These are phyloP conservation scores for Saitozyma sp. DNA, from an alignment of 768 basidiomycete species.

Conservation along the genomic window DNA sequence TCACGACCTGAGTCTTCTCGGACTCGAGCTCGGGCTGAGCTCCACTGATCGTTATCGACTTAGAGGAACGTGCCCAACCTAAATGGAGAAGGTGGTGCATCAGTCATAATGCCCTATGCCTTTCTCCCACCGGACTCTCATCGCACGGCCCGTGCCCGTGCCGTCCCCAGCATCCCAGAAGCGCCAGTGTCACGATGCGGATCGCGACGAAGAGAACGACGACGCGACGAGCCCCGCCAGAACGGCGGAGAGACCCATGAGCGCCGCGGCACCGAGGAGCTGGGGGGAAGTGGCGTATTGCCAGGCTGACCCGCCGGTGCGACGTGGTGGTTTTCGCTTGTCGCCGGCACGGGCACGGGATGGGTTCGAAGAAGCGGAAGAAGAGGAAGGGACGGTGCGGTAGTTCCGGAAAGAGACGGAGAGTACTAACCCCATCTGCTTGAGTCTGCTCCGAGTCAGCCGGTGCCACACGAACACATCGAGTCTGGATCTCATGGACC, in stretches of 20 bases:
- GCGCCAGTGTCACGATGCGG: not conserved
- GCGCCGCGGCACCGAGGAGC: constrained; percentile 30
- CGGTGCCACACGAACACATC: not conserved
- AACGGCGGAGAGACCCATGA: constrained; percentile 43
- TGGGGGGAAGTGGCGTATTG: constrained; percentile 12
- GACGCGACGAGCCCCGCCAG: constrained; percentile 47
- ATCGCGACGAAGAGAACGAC: constrained; percentile 21
- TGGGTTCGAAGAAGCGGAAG: constrained; percentile 13
- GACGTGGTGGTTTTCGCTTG: constrained; percentile 4
- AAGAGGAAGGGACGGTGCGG: constrained; percentile 7
- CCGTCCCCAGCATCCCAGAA: not conserved
- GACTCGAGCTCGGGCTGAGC: not conserved
- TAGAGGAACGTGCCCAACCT: constrained; percentile 49
- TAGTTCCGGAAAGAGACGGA: constrained; percentile 36
- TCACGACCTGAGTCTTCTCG: not conserved
- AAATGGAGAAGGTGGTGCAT: constrained; percentile 58
- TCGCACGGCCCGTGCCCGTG: not conserved
- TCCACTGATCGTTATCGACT: not conserved
- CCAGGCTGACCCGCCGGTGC: not conserved
- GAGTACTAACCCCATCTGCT: constrained; percentile 53
- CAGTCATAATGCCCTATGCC: constrained; percentile 67
- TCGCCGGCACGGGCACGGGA: constrained; percentile 3
- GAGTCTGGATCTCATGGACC: not conserved
- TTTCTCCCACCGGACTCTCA: no score
- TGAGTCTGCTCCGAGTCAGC: constrained; percentile 35